These are phyloP conservation scores for Penicillium corylophilum DNA, from an alignment of 2,329 filamentous ascomycete genomes.

Conservation along the genomic window DNA sequence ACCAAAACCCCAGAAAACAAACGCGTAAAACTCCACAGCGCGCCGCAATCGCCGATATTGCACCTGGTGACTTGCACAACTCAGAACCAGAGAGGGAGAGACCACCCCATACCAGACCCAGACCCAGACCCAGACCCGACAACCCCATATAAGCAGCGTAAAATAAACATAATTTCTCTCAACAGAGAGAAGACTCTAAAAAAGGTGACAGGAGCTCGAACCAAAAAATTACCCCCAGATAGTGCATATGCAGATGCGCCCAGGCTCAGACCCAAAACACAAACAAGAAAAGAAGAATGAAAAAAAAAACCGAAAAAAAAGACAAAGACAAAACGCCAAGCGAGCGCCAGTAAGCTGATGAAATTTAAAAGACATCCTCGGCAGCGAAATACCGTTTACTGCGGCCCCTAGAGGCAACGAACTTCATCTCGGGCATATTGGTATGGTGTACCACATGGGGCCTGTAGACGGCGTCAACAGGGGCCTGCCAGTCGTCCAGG, in stretches of 20 bases:
- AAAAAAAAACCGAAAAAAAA: background rate
- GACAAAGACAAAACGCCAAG: slow-evolving; percentile 6
- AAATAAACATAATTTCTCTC: background rate
- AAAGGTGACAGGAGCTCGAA: slow-evolving; percentile 4
- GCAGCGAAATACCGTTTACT: slow-evolving; percentile 72
- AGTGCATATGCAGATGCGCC: slow-evolving; percentile 23
- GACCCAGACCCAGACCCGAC: background rate
- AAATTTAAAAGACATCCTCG: slow-evolving; percentile 47
- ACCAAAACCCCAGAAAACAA: background rate
- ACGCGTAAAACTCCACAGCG: slow-evolving; percentile 10
- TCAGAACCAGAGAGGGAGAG: slow-evolving; percentile 4
- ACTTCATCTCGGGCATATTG: slow-evolving; percentile 66
- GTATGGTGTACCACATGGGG: slow-evolving; percentile 94
- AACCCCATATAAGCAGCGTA: background rate
- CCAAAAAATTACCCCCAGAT: slow-evolving; percentile 7
- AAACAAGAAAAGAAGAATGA: slow-evolving; percentile 1
- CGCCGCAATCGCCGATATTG: slow-evolving; percentile 16
- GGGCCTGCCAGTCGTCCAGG: slow-evolving; percentile 87
- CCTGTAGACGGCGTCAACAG: slow-evolving; percentile 84
- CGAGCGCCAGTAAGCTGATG: slow-evolving; percentile 5
- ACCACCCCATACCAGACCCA: background rate
- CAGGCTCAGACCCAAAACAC: background rate
- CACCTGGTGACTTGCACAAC: slow-evolving; percentile 4
- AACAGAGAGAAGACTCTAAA: slow-evolving; percentile 12
- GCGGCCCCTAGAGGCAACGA: slow-evolving; percentile 64